These are phyloP conservation scores for Penicillium freii DNA, from an alignment of 2,329 filamentous ascomycete genomes.

Conservation along the genomic window DNA sequence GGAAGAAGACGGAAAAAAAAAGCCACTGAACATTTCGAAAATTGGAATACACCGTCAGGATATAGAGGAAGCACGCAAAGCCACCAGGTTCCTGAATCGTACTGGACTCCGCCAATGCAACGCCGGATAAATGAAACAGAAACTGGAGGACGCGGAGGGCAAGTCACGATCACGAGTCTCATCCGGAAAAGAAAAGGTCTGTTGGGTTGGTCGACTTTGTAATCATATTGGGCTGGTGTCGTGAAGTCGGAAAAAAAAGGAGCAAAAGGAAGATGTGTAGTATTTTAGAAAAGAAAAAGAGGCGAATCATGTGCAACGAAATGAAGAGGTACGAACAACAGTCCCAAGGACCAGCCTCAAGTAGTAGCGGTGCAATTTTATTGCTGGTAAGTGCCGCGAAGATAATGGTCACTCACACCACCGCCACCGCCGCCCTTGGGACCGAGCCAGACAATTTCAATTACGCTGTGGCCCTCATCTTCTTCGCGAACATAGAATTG, in stretches of 20 bases:
- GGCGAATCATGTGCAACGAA: slow-evolving; percentile 40
- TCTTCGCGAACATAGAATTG: slow-evolving; percentile 44
- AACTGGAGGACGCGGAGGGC: slow-evolving; percentile 26
- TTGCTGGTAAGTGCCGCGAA: slow-evolving; percentile 30
- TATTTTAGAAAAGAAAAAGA: slow-evolving; percentile 17
- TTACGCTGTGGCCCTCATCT: slow-evolving; percentile 42
- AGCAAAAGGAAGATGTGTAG: slow-evolving; percentile 14
- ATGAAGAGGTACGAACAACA: slow-evolving; percentile 28
- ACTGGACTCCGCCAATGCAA: slow-evolving; percentile 38
- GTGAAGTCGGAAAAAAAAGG: slow-evolving; percentile 11
- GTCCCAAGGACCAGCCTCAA: slow-evolving; percentile 38
- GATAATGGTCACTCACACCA: slow-evolving; percentile 33
- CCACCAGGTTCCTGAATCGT: slow-evolving; percentile 34
- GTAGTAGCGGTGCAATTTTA: slow-evolving; percentile 19
- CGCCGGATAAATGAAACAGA: slow-evolving; percentile 37
- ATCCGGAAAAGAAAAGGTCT: slow-evolving; percentile 19
- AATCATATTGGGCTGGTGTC: slow-evolving; percentile 19
- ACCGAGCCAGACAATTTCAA: slow-evolving; percentile 46
- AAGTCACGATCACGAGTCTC: slow-evolving; percentile 24
- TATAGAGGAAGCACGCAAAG: slow-evolving; percentile 31
- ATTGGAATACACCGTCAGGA: slow-evolving; percentile 18
- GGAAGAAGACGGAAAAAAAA: slow-evolving; percentile 12
- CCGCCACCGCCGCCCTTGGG: slow-evolving; percentile 40
- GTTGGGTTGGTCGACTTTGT: slow-evolving; percentile 12
- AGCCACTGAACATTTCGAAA: slow-evolving; percentile 10